Conservation (phyloP, 148 eudicot genomes). For the Tetragonia tetragonoides region DNA sequence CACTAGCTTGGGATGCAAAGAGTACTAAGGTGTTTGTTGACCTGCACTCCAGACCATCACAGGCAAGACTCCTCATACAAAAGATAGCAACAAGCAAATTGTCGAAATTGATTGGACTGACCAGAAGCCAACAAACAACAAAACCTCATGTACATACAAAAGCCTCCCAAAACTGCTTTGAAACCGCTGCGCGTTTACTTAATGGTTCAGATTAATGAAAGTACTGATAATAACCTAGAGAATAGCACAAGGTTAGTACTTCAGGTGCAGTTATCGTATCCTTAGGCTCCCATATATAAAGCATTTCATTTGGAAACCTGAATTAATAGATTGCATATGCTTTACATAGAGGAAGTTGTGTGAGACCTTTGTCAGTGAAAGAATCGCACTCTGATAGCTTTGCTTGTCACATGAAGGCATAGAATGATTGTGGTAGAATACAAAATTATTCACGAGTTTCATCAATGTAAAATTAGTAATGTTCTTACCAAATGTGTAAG, state of each 20-base stretch:
- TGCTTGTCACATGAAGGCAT: too few relatives aligned
- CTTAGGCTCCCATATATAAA: too few relatives aligned
- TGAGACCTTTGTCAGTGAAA: too few relatives aligned
- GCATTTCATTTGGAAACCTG: too few relatives aligned
- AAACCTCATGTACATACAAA: background rate
- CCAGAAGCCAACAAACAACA: background rate
- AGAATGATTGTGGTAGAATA: background rate
- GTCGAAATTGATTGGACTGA: too few relatives aligned
- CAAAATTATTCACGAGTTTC: constrained; percentile 9
- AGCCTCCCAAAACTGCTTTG: background rate
- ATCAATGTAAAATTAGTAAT: background rate
- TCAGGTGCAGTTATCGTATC: background rate
- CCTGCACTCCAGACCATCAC: background rate
- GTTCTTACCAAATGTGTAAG: constrained; percentile 88
- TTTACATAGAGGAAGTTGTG: too few relatives aligned
- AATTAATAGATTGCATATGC: too few relatives aligned
- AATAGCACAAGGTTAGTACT: background rate
- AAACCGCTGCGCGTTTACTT: background rate
- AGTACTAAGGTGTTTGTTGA: too few relatives aligned
- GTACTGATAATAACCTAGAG: background rate
- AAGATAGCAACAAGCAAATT: too few relatives aligned
- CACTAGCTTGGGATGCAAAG: too few relatives aligned
- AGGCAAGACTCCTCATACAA: background rate
- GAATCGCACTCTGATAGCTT: too few relatives aligned
- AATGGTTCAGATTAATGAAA: background rate